phyloP scores from a whole-genome alignment of 441 rosid genomes.

The Mallotus repandus region DNA sequence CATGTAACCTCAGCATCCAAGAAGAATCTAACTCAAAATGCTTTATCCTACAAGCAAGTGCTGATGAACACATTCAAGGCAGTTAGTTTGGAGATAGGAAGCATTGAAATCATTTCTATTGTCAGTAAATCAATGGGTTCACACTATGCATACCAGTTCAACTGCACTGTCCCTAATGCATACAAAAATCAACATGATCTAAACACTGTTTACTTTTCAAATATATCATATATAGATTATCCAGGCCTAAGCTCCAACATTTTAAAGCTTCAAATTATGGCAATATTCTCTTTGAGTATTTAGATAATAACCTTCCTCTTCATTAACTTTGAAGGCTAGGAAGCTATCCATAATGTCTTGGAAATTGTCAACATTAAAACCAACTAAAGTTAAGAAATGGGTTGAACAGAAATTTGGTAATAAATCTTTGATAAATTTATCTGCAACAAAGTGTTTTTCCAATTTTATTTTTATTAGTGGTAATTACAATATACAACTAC shows the following conservation, averaged over 20 bases:
- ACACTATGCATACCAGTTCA: not conserved
- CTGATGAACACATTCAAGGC: not conserved
- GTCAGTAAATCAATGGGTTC: not conserved
- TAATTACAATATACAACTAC: not conserved
- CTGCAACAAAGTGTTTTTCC: constrained; percentile 1
- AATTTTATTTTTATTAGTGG: not conserved
- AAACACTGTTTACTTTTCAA: not conserved
- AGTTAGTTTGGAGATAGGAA: constrained; percentile 2
- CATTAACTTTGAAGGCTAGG: not conserved
- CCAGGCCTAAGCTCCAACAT: not conserved
- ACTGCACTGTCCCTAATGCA: too few species aligned
- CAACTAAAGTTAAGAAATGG: not conserved
- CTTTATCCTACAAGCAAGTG: not conserved
- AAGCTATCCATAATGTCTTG: not conserved
- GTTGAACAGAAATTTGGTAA: not conserved
- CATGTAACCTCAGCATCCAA: not conserved
- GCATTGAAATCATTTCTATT: not conserved
- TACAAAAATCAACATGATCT: not conserved
- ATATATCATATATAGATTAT: not conserved
- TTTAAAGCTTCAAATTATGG: not conserved
- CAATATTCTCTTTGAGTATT: not conserved
- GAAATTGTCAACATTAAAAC: not conserved
- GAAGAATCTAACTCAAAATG: not conserved
- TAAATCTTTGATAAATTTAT: not conserved
- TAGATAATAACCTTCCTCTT: not conserved